Percentiles rank a stretch among this genome's conserved stretches.
Conservation (phyloP, 208 protist genomes). For the Crithidia bombi region DNA sequence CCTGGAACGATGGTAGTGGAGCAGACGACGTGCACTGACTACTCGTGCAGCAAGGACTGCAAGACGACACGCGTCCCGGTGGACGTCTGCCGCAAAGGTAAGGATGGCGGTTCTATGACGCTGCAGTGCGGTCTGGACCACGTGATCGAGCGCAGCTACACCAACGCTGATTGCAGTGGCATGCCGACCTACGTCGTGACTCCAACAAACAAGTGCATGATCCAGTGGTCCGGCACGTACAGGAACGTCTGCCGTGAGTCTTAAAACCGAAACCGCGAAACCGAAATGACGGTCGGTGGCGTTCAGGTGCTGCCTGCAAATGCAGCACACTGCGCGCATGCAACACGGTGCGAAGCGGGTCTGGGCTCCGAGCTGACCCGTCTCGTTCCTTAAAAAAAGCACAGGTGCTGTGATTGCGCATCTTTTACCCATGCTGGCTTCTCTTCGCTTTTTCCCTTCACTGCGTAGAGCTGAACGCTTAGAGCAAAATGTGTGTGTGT, state of each 20-base stretch:
- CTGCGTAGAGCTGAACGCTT: too few species aligned
- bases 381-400: too few species aligned
- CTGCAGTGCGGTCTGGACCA: slow-evolving; percentile 43
- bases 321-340: too few species aligned
- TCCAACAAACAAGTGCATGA: slow-evolving; percentile 45
- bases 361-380: too few species aligned
- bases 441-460: too few species aligned
- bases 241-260: slow-evolving; percentile 15
- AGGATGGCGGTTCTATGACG: slow-evolving; percentile 12
- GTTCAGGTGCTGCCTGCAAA: too few species aligned
- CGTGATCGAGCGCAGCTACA: slow-evolving; percentile 38
- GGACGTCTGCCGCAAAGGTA: slow-evolving; percentile 11
- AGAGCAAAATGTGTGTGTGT: too few species aligned
- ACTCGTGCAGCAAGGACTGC: slow-evolving; percentile 25
- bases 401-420: too few species aligned
- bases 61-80: slow-evolving; percentile 1
- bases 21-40: slow-evolving; percentile 30
- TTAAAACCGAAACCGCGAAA: too few species aligned
- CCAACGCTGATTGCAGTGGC: slow-evolving; percentile 37
- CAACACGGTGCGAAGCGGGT: too few species aligned
- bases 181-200: slow-evolving; percentile 16
- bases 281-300: too few species aligned
- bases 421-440: too few species aligned
- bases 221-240: slow-evolving; percentile 7
- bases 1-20: slow-evolving; percentile 21